Evolutionary conservation across 2,329 filamentous ascomycete species (phyloP), one percentile per base, ranked within the genome.

Genomic region (Colletotrichum somersetense): DNA sequence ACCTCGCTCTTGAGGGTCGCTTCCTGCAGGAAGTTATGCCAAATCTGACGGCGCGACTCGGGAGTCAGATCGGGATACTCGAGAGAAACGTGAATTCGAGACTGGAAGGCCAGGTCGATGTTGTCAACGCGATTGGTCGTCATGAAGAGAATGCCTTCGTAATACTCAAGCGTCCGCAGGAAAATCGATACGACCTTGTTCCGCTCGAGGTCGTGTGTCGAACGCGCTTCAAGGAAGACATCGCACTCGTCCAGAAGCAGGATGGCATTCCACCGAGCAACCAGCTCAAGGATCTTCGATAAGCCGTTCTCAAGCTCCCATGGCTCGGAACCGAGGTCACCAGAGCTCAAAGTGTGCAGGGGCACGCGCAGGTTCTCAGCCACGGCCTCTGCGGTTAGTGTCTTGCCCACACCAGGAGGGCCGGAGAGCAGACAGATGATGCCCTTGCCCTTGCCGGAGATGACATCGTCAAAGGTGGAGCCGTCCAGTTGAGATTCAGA

Each of bases 271-370:
- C 83, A 85, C 4, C 30, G 71, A 5, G 92, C 90, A 1, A 92
- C 92, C 73, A 95, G 91, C 77, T 93, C 91, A 73, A 95, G 75
- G 64, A 81, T 79, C 0, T 70, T 73, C 0, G 66, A 35, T 0
- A 94, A 85, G 75, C 91, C 90, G 14, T 83, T 83, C 79, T 94
- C 93, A 0, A 95, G 86, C 20, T 87, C 87, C 71, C 87, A 85
- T 0, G 91, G 87, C 66, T 91, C 88, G 1, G 89, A 89, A 38
- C 93, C 92, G 0, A 95, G 86, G 77, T 95, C 92, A 40, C 92
- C 92, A 0, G 91, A 91, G 72, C 83, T 84, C 61, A 89, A 82
- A 33, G 82, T 83, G 75, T 88, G 87, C 7, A 89, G 80, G 1
- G 86, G 88, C 50, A 83, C 82, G 56, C 80, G 80, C 73, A 85